Conservation (phyloP, 164 flowering plant genomes). For the Chimonanthus salicifolius region DNA sequence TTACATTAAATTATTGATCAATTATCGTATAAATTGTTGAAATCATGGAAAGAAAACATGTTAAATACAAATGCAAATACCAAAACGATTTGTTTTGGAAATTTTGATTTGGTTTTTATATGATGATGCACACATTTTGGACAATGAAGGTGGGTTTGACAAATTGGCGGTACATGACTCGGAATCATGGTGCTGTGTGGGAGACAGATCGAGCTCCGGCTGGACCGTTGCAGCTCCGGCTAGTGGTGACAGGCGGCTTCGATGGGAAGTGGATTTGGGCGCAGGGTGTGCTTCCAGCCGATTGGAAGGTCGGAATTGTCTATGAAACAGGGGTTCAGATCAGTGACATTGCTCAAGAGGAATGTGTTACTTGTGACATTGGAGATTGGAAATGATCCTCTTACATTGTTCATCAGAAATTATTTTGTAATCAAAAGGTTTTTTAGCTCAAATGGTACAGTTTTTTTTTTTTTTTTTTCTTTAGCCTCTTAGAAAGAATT, state of each 20-base stretch:
- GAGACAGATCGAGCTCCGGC: constrained; percentile 59
- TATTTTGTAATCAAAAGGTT: no score
- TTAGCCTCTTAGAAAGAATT: no score
- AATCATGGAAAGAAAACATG: no score
- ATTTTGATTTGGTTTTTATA: no score
- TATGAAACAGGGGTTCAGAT: constrained; percentile 73
- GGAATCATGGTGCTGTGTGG: constrained; percentile 76
- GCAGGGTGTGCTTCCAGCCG: constrained; percentile 50
- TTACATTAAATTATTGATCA: no score
- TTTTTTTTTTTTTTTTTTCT: no score
- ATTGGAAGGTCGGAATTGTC: constrained; percentile 58
- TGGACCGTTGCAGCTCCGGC: constrained; percentile 60
- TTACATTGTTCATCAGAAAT: not conserved
- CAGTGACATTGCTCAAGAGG: constrained; percentile 68
- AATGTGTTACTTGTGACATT: constrained; percentile 61
- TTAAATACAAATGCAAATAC: no score
- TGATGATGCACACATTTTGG: not conserved
- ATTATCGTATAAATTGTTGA: no score
- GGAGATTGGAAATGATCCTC: constrained; percentile 24
- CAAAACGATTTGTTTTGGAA: no score
- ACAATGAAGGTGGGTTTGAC: constrained; percentile 52
- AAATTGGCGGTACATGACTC: constrained; percentile 50
- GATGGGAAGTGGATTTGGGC: constrained; percentile 70
- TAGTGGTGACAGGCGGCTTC: constrained; percentile 66
- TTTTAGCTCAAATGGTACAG: no score